Evolutionary conservation across 179 eudicot species (phyloP), one percentile per base, ranked within the genome.

Genomic region (Beta macrorhiza): DNA sequence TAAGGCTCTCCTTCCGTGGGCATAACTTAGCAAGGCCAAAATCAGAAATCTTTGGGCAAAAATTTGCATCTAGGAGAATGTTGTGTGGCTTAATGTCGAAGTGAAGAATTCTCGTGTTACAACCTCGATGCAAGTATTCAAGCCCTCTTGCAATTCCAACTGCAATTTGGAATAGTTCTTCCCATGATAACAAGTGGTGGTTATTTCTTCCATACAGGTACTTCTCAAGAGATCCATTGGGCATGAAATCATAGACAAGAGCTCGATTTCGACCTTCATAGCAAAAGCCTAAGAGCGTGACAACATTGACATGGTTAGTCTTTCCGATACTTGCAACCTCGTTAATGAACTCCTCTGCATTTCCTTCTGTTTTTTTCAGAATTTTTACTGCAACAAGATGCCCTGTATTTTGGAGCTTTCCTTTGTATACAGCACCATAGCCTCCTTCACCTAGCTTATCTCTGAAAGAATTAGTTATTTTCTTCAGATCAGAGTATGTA

Each of bases 81-180:
- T 89, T 89, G 72, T 89, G 85, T 11, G 89, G 87, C 65, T 89
- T 89, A n/a, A 89, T 87, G 80, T 89, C 90, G 11, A 87, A 81
- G 73, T 85, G 89, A 49, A 85, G 64, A 7, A 87, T 87, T 81
- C 85, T 83, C 15, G 85, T 87, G 82, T 79, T 85, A 62, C 89
- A 87, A 29, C 88, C 88, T 81, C 87, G 78, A 78, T 89, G 91
- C 37, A 81, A 76, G 68, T 82, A 87, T 82, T 80, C 88, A 5
- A 85, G 79, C 74, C 87, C 88, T 75, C 87, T 79, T 62, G 90
- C 87, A 62, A 78, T 79, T 3, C 87, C 88, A 51, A 85, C 55
- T 17, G 89, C 86, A 13, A 85, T 85, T 17, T 87, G 63, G 53
- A 78, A 83, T 20, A 87, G 14, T 16, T 70, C 84, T 45, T 76